phyloP scores from a whole-genome alignment of 768 basidiomycete species.

The Phylloporus rhodoxanthus region DNA sequence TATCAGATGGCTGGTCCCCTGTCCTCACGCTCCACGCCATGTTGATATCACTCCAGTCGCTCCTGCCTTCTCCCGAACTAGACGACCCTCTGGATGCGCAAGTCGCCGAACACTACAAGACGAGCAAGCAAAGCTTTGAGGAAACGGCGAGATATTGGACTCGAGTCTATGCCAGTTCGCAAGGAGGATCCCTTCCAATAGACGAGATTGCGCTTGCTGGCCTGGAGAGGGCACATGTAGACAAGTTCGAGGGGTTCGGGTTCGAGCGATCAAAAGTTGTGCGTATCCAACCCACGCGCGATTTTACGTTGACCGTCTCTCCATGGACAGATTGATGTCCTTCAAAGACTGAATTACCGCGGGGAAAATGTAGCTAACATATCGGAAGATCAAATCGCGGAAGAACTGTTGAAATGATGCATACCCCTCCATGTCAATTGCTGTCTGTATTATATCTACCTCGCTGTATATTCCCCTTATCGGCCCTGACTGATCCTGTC shows the following conservation, averaged over 20 bases:
- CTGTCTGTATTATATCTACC: slow-evolving; percentile 19
- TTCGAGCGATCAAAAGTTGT: slow-evolving; percentile 84
- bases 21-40: slow-evolving; percentile 95
- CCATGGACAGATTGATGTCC: slow-evolving; percentile 70
- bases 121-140: slow-evolving; percentile 80
- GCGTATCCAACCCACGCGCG: slow-evolving; percentile 30
- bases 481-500: no score
- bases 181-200: slow-evolving; percentile 35
- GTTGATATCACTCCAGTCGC: slow-evolving; percentile 87
- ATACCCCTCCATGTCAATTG: no score
- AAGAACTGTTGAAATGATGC: slow-evolving; percentile 69
- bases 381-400: slow-evolving; percentile 75
- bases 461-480: no score
- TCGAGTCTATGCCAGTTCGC: slow-evolving; percentile 76
- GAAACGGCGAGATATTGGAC: slow-evolving; percentile 95
- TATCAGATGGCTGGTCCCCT: slow-evolving; percentile 87
- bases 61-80: slow-evolving; percentile 91
- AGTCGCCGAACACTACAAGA: slow-evolving; percentile 94
- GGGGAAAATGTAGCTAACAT: slow-evolving; percentile 76
- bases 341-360: slow-evolving; percentile 82
- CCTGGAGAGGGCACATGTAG: slow-evolving; percentile 75
- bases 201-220: slow-evolving; percentile 67
- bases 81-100: slow-evolving; percentile 97
- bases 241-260: slow-evolving; percentile 76
- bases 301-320: background rate